Evolutionary conservation across 768 basidiomycete species (phyloP), one percentile per base, ranked within the genome.

Genomic region (Sarcodon sp.): DNA sequence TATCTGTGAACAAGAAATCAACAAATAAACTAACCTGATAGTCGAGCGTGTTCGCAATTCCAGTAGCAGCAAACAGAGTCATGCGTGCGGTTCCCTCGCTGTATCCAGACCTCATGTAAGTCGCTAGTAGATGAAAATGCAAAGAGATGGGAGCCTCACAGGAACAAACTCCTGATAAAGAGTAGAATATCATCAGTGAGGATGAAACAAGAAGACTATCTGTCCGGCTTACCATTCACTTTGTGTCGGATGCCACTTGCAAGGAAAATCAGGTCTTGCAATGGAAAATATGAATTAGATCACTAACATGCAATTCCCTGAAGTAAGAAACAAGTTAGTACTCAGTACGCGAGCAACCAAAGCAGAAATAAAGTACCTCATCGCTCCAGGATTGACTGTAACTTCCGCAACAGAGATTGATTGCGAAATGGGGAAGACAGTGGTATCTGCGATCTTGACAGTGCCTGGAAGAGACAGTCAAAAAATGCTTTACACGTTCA

Each of bases 181-280:
- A 27, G 21, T 27, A 27, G 21, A 4, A 27, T 27, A 27, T 27
- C 21, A 4, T 27, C 21, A 27, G 21, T 27, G 21, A 27, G 3
- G 4, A 27, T 27, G 21, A 27, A 27, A 27, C 21, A 27, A 27
- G 2, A 27, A 27, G 21, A 27, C 21, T 27, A 4, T 27, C 21
- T 27, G 21, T 4, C 4, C 21, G 2, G 4, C 3, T 27, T 27
- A 27, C 21, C 79, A 81, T 60, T 80, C 79, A 47, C 76, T 72
- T 58, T 76, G 64, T 10, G 73, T 79, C 4, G 80, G 80, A 55
- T 82, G 80, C 80, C 80, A 82, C 74, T 79, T 3, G 48, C 7
- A 47, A 33, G 35, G 6, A 43, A 16, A 41, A 47, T 54, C 51
- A 55, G 47, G 10, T 16, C 15, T 31, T 12, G 8, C 21, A 27